Evolutionary conservation across 306 rosid species (phyloP).

Genomic region (Cyamopsis tetragonoloba): DNA sequence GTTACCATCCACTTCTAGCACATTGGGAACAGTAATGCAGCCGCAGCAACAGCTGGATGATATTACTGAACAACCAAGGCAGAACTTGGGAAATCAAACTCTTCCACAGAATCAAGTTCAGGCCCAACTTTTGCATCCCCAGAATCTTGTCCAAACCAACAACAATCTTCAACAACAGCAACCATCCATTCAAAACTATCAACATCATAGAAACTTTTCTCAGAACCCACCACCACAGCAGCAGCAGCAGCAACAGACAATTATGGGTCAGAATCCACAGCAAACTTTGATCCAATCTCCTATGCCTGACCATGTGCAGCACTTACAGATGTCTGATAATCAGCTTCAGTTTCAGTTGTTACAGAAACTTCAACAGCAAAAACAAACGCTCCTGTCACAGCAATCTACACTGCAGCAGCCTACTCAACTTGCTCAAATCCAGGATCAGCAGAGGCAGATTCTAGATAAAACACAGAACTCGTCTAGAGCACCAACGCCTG

Average conservation of each 20-base stretch:
- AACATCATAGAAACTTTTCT: conserved; percentile 53
- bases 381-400: conserved; percentile 61
- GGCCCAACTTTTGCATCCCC: conserved; percentile 70
- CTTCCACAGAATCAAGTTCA: conserved; percentile 60
- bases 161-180: conserved; percentile 70
- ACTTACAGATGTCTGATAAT: conserved; percentile 64
- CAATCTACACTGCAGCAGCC: conserved; percentile 64
- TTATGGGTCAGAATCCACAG: conserved; percentile 58
- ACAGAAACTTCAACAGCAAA: conserved; percentile 80
- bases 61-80: conserved; percentile 49
- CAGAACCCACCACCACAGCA: conserved; percentile 48
- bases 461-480: conserved; percentile 59
- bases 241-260: conserved; percentile 46
- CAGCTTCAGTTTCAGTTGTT: conserved; percentile 68
- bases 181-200: conserved; percentile 55
- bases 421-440: conserved; percentile 58
- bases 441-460: conserved; percentile 70
- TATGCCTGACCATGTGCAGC: conserved; percentile 63
- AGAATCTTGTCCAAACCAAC: conserved; percentile 44
- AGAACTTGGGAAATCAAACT: conserved; percentile 54
- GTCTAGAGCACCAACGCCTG: conserved; percentile 42
- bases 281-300: conserved; percentile 51
- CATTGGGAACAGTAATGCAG: conserved; percentile 51
- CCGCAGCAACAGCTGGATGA: conserved; percentile 61
- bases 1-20: conserved; percentile 42